Conservation (phyloP, 2,329 filamentous ascomycete species). For the Blastomyces emzantsi region DNA sequence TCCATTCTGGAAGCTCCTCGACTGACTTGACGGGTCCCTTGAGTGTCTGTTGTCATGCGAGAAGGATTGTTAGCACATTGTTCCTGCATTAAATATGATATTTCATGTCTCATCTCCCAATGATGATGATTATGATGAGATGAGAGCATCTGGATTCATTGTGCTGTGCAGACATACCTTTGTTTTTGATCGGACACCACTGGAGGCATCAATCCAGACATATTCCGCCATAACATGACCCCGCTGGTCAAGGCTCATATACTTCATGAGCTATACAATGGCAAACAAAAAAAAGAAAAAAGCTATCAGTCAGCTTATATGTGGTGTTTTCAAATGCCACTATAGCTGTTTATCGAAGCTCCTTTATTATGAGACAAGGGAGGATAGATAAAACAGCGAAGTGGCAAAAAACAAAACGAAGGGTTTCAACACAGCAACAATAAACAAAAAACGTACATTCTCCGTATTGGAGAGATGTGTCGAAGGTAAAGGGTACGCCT, state of each 20-base stretch:
- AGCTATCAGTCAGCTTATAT: conserved; percentile 8
- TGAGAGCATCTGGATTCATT: background rate
- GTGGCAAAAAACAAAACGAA: background rate
- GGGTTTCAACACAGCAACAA: background rate
- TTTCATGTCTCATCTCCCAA: too few species aligned
- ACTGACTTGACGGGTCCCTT: conserved; percentile 48
- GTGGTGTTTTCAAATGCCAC: background rate
- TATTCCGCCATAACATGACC: conserved; percentile 89
- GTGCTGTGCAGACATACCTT: conserved; percentile 53
- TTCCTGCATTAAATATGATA: too few species aligned
- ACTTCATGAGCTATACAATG: conserved; percentile 50
- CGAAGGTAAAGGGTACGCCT: conserved; percentile 35
- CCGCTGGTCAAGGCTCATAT: conserved; percentile 82
- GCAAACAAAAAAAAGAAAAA: conserved; percentile 14
- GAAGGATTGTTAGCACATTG: conserved; percentile 13
- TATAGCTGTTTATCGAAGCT: too few species aligned
- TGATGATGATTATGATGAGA: too few species aligned
- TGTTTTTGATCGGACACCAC: conserved; percentile 85
- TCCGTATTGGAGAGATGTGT: conserved; percentile 40
- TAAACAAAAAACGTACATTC: conserved; percentile 33
- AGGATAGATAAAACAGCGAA: background rate
- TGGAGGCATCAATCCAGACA: conserved; percentile 83
- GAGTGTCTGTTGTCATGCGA: conserved; percentile 47
- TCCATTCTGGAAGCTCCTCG: conserved; percentile 66
- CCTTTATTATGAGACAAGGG: too few species aligned